phyloP scores from a whole-genome alignment of 192 early-diverging fungal genomes.

The Obelidium mucronatum region DNA sequence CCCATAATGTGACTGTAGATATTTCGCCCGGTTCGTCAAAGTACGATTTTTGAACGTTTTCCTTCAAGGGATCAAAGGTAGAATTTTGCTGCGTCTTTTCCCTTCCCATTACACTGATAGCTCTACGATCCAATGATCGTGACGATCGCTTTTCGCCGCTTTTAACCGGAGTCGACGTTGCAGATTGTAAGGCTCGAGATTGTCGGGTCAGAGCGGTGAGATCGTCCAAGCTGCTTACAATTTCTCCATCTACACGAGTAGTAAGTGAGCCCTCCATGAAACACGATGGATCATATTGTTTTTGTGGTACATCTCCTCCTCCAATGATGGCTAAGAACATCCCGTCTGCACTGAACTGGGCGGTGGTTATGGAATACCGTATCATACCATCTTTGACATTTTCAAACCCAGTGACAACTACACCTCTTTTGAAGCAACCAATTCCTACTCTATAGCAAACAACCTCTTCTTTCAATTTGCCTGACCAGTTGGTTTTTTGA shows the following conservation, averaged over 20 bases:
- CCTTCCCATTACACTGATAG: neutral
- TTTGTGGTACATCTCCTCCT: neutral
- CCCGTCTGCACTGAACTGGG: neutral
- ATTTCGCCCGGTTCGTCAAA: conserved; percentile 7
- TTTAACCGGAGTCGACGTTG: neutral
- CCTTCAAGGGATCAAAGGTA: neutral
- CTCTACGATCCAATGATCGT: neutral
- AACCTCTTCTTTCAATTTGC: neutral
- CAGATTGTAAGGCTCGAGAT: neutral
- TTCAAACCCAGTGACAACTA: neutral
- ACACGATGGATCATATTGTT: neutral
- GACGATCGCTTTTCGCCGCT: neutral
- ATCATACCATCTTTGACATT: neutral
- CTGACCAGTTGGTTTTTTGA: conserved; percentile 11
- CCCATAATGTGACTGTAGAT: conserved; percentile 3
- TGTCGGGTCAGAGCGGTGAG: neutral
- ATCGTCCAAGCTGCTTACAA: conserved; percentile 12
- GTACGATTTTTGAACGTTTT: neutral
- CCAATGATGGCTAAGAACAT: neutral
- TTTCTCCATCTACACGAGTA: neutral
- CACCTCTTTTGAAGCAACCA: neutral
- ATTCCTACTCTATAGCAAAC: neutral
- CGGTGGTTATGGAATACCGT: neutral
- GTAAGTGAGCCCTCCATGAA: neutral
- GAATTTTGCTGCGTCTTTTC: neutral